Conservation (phyloP, 2,329 filamentous ascomycete species). For the Penicillium sp. region DNA sequence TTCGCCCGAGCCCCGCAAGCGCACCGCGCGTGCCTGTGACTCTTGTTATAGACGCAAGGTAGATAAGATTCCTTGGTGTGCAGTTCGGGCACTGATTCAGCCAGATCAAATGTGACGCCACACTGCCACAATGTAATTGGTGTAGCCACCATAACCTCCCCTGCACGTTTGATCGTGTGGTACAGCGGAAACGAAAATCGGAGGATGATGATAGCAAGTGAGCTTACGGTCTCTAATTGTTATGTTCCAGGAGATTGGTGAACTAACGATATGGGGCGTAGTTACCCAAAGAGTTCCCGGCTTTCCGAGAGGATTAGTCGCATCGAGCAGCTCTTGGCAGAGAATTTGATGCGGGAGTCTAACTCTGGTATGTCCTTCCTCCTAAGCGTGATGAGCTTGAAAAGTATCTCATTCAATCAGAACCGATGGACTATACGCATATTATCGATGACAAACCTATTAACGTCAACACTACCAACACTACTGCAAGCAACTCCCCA, state of each 20-base stretch:
- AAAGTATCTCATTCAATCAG: neutral
- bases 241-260: neutral
- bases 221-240: neutral
- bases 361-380: conserved; percentile 19
- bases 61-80: neutral
- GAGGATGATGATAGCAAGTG: conserved; percentile 12
- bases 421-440: conserved; percentile 7
- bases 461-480: neutral
- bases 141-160: conserved; percentile 50
- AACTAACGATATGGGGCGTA: conserved; percentile 4
- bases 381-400: neutral
- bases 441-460: neutral
- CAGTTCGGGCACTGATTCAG: neutral
- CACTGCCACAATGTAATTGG: conserved; percentile 51
- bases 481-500: conserved; percentile 16
- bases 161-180: conserved; percentile 47
- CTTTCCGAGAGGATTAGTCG: conserved; percentile 43
- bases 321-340: conserved; percentile 41
- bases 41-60: conserved; percentile 54
- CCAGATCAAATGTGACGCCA: conserved; percentile 55
- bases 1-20: conserved; percentile 24
- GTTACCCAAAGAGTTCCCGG: conserved; percentile 25
- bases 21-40: conserved; percentile 47
- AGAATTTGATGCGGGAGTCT: conserved; percentile 27
- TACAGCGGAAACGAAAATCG: conserved; percentile 31